Evolutionary conservation across 192 early-diverging fungal species (phyloP).

Genomic region (Phycomyces blakesleeanus): DNA sequence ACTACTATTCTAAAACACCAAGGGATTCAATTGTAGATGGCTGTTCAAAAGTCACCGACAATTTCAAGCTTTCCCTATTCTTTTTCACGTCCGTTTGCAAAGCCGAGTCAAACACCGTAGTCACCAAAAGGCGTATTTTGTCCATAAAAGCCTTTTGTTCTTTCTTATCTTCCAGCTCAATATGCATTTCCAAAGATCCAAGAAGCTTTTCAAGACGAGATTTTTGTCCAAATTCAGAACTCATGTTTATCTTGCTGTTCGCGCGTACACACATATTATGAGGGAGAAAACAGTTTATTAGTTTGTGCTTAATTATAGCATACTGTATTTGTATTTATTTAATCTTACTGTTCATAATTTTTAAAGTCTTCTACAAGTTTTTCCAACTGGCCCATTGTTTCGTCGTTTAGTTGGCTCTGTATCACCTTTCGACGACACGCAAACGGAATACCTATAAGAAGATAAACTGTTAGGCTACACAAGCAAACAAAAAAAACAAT

Average conservation of each 20-base stretch:
- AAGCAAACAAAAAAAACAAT: too few species aligned
- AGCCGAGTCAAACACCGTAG: background rate
- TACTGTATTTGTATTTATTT: too few species aligned
- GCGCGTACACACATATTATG: too few species aligned
- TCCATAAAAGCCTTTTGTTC: background rate
- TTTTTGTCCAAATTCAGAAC: background rate
- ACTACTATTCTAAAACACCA: too few species aligned
- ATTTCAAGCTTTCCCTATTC: too few species aligned
- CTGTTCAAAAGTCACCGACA: too few species aligned
- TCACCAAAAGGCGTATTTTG: background rate
- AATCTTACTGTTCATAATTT: slow-evolving; percentile 51
- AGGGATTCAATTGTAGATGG: too few species aligned
- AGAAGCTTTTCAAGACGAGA: slow-evolving; percentile 17
- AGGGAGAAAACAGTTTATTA: too few species aligned
- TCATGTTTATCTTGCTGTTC: slow-evolving; percentile 9
- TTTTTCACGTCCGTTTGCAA: too few species aligned
- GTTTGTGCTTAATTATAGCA: too few species aligned
- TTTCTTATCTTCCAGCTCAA: background rate
- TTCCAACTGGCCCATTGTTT: slow-evolving; percentile 51
- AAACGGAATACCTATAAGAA: slow-evolving; percentile 47
- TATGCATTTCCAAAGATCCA: background rate
- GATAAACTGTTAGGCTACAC: too few species aligned
- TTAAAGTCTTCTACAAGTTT: slow-evolving; percentile 57
- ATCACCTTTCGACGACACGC: slow-evolving; percentile 44
- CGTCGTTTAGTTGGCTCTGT: slow-evolving; percentile 34